These are phyloP conservation scores for Metschnikowia borealis DNA, from an alignment of 805 yeast genomes.

Conservation along the genomic window DNA sequence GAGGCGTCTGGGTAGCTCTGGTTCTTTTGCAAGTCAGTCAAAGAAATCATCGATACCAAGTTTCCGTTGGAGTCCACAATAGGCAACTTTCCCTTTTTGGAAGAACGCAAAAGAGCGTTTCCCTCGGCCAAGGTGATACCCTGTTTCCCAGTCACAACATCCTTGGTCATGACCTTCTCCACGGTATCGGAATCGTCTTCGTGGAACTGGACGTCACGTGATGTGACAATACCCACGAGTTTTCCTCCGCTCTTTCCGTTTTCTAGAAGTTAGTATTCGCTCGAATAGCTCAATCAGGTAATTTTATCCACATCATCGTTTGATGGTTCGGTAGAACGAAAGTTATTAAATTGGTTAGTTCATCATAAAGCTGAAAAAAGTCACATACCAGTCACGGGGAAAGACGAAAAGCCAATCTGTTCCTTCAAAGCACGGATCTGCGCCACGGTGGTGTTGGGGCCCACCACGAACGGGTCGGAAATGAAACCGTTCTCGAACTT, in stretches of 20 bases:
- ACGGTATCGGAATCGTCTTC: constrained; percentile 64
- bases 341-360: constrained; percentile 64
- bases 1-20: constrained; percentile 91
- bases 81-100: constrained; percentile 97
- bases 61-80: constrained; percentile 75
- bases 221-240: constrained; percentile 90
- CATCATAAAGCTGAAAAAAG: constrained; percentile 42
- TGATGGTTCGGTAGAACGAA: constrained; percentile 99
- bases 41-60: constrained; percentile 82
- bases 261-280: constrained; percentile 45
- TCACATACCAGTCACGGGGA: constrained; percentile 98
- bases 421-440: constrained; percentile 71
- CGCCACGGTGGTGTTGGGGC: constrained; percentile 73
- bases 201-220: constrained; percentile 95
- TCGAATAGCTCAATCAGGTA: constrained; percentile 16
- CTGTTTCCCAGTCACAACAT: constrained; percentile 74
- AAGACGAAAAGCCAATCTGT: constrained; percentile 87
- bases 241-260: constrained; percentile 83
- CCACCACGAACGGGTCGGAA: constrained; percentile 83
- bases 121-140: constrained; percentile 85
- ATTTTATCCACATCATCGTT: constrained; percentile 91
- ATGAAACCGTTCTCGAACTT: constrained; percentile 97
- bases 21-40: constrained; percentile 97
- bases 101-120: constrained; percentile 82
- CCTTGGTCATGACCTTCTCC: constrained; percentile 84